A percentile compares a stretch with the other conserved stretches of the same genome.
These are phyloP conservation scores for Pseudozyma flocculosa DNA, from an alignment of 1,284 basidiomycete genomes.

Conservation along the genomic window DNA sequence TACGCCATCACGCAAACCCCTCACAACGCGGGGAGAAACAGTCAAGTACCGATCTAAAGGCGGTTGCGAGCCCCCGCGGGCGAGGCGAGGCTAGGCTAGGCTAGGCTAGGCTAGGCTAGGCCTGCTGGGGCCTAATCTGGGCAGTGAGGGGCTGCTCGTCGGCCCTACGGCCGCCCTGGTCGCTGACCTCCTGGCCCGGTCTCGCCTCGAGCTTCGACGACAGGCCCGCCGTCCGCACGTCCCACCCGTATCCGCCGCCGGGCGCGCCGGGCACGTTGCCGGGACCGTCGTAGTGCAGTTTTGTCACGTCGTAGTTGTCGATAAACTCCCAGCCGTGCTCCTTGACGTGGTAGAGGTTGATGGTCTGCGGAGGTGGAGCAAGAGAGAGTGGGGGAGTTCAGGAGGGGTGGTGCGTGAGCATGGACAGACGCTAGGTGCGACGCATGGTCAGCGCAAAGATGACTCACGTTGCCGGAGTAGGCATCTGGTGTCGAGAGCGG, in stretches of 20 bases:
- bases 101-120: no score
- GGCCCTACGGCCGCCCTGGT: constrained; percentile 33
- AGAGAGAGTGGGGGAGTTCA: neutral
- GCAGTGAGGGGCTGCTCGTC: constrained; percentile 34
- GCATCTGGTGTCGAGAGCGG: constrained; percentile 66
- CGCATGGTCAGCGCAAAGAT: neutral
- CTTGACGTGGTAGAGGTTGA: constrained; percentile 93
- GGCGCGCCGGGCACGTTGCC: constrained; percentile 49
- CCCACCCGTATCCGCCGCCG: constrained; percentile 54
- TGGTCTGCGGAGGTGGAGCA: constrained; percentile 61
- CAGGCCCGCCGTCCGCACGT: constrained; percentile 49
- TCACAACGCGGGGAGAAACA: no score
- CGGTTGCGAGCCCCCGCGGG: no score
- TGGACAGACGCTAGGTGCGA: neutral
- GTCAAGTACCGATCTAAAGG: no score
- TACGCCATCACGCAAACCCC: no score
- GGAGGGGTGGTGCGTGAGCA: neutral
- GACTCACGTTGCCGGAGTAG: constrained; percentile 73
- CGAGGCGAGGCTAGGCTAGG: no score
- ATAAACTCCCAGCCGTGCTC: constrained; percentile 72
- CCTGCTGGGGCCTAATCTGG: constrained; percentile 6
- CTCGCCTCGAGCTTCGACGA: constrained; percentile 41
- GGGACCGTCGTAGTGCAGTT: constrained; percentile 55
- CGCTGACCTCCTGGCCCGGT: constrained; percentile 35
- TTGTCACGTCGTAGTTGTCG: constrained; percentile 54